Base-by-base conservation (phyloP, 371 early-diverging fungal species). In the Lichtheimia ornata region DNA sequence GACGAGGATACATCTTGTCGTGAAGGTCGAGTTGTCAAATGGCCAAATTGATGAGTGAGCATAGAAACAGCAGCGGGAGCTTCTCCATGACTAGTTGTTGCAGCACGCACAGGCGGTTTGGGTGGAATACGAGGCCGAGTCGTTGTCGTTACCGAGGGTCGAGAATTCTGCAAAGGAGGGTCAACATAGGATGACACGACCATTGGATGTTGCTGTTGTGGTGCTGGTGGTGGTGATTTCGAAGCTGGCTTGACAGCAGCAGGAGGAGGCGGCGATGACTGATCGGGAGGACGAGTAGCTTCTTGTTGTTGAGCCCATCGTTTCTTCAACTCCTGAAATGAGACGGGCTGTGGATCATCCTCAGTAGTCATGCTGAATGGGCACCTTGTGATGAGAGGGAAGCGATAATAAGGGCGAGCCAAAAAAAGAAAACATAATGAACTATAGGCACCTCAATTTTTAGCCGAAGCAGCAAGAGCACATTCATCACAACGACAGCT, bases 231-330 rank as follows among this genome's bases (percentile, higher is more conserved):
- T 50, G 56, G 50, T 27, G 56, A 51, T 14, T 35, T 35, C 11
- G 61, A 28, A 7, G 7, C 25, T 18, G 27, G 50, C 18, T n/a
- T 47, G 13, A n/a, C 56, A n/a, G 65, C 22, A 22, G 22, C 22
- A 22, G 22, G 1, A 22, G 22, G 1, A 22, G 22, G 53, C n/a
- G 47, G 17, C n/a, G 24, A 28, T n/a, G 59, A 44, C 22, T 51
- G 59, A 35, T 57, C 35, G 35, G 35, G 53, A 28, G 53, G 41
- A 17, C 52, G 17, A 17, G 25, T 43, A 50, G 56, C 55, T 9
- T 53, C 44, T 68, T 63, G 64, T 17, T 64, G 61, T 27, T 63
- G 58, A 18, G 64, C 64, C 69, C 69, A 68, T 14, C 61, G 60
- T 20, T 61, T 68, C 47, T 58, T 58, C 18, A 68, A 54, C 56